Evolutionary conservation across 257 asterid genomes (phyloP), one percentile per base, ranked within the genome.

Genomic region (Solanum clarkiae): DNA sequence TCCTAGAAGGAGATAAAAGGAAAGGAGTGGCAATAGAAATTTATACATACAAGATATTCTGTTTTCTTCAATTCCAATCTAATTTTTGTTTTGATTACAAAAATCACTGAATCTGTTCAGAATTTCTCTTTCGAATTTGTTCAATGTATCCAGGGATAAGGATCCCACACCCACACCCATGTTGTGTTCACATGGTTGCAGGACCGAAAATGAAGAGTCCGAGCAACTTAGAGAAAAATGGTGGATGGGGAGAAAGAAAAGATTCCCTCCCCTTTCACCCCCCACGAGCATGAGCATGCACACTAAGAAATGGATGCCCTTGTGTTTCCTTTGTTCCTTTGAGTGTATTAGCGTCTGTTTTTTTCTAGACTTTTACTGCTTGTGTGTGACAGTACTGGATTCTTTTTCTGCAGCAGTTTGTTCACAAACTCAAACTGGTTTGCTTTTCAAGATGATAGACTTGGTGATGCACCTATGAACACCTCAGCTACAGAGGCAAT

Each of bases 401-500:
- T 22, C 47, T 74, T 74, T 51, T 8, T 87, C 74, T 88, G 89
- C 92, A 80, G 92, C 94, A 95, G 96, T 81, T 92, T 97, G 94
- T 97, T 97, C 93, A 94, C 99, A 80, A 97, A 97, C 88, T 95
- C 98, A 90, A 95, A 97, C 93, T 97, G 99, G 99, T 97, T 97
- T 93, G 96, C 98, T n/a, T 97, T 95, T 88, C 97, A 95, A 95
- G 98, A 95, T 40, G 98, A 92, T 60, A 87, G 90, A 86, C 81
- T 65, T 86, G 93, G 91, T 84, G 90, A 89, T 87, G 89, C 88
- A 68, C 87, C 93, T 36, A 86, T 86, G 83, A 95, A 85, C 85
- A 83, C 91, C 90, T 91, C 98, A 71, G 86, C 93, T 8, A 88
- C 96, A 49, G 95, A 93, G 60, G 68, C 85, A 80, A 90, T 91